A percentile compares a stretch with the other conserved stretches of the same genome.
Evolutionary conservation across 306 rosid species (phyloP).

Genomic region (Acacia confusa): DNA sequence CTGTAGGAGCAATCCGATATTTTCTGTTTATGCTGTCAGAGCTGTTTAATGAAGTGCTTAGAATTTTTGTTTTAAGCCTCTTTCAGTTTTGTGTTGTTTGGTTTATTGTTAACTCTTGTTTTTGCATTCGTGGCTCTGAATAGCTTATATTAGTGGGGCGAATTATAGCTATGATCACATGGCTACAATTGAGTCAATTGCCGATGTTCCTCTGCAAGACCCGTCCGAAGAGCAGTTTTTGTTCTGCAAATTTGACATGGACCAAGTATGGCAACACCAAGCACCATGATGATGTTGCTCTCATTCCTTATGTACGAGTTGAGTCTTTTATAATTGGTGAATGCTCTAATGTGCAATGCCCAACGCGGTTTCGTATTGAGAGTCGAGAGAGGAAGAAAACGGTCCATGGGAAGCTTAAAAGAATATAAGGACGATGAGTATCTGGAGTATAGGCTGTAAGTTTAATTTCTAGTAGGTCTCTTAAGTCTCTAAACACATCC

Average conservation of each 20-base stretch:
- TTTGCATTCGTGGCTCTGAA: not conserved
- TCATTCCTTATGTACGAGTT: slow-evolving; percentile 81
- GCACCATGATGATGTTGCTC: slow-evolving; percentile 82
- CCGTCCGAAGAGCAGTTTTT: slow-evolving; percentile 84
- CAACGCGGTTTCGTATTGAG: slow-evolving; percentile 84
- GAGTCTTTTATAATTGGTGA: slow-evolving; percentile 90
- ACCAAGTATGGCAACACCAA: slow-evolving; percentile 73
- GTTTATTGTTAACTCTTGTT: not conserved
- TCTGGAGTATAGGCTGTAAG: slow-evolving; percentile 90
- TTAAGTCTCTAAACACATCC: not conserved
- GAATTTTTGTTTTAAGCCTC: not conserved
- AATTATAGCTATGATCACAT: slow-evolving; percentile 22
- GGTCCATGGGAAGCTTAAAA: slow-evolving; percentile 72
- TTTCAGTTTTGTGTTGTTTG: not conserved
- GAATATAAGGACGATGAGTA: slow-evolving; percentile 87
- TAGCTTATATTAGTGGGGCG: not conserved
- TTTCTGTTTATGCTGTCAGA: not conserved
- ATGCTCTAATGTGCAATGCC: slow-evolving; percentile 75
- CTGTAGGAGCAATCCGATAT: not conserved
- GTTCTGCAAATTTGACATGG: slow-evolving; percentile 77
- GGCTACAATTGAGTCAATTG: slow-evolving; percentile 71
- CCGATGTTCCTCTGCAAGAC: slow-evolving; percentile 73
- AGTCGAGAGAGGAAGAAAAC: slow-evolving; percentile 81
- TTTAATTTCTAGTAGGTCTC: not conserved
- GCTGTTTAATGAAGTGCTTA: not conserved